phyloP scores from a whole-genome alignment of 1,139 yeast genomes.

The Meyerozyma carpophila region DNA sequence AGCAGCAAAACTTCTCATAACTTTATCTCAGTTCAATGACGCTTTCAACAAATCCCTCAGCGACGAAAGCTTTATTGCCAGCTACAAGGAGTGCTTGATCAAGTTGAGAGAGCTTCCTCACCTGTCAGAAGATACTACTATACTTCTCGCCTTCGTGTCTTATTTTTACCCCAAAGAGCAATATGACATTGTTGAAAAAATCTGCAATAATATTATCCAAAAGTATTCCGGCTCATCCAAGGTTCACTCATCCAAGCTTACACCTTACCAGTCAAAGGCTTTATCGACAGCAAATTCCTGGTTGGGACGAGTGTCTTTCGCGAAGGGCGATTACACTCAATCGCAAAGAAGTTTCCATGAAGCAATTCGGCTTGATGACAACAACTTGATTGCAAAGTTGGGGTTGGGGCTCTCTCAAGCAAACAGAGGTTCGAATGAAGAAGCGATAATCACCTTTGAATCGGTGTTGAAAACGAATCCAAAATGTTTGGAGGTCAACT shows the following conservation, averaged over 20 bases:
- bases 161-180: conserved; percentile 61
- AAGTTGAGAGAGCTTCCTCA: conserved; percentile 18
- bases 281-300: conserved; percentile 80
- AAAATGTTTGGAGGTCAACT: conserved; percentile 69
- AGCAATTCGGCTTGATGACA: conserved; percentile 59
- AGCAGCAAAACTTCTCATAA: conserved; percentile 63
- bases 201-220: conserved; percentile 48
- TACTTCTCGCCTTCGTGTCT: conserved; percentile 41
- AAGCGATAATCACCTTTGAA: conserved; percentile 83
- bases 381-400: conserved; percentile 62
- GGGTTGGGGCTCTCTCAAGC: conserved; percentile 88
- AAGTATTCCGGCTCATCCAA: conserved; percentile 30
- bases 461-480: conserved; percentile 62
- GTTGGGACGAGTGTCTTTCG: conserved; percentile 76
- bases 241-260: conserved; percentile 15
- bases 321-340: conserved; percentile 50
- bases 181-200: conserved; percentile 49
- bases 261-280: conserved; percentile 32
- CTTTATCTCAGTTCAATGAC: conserved; percentile 63
- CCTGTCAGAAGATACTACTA: conserved; percentile 29
- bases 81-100: conserved; percentile 43
- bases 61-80: conserved; percentile 53
- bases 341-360: conserved; percentile 74
- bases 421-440: conserved; percentile 69
- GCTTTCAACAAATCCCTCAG: conserved; percentile 54